A percentile compares a stretch with the other conserved stretches of the same genome.
These are phyloP conservation scores for Potentilla sterilis DNA, from an alignment of 306 rosid genomes.

Conservation along the genomic window DNA sequence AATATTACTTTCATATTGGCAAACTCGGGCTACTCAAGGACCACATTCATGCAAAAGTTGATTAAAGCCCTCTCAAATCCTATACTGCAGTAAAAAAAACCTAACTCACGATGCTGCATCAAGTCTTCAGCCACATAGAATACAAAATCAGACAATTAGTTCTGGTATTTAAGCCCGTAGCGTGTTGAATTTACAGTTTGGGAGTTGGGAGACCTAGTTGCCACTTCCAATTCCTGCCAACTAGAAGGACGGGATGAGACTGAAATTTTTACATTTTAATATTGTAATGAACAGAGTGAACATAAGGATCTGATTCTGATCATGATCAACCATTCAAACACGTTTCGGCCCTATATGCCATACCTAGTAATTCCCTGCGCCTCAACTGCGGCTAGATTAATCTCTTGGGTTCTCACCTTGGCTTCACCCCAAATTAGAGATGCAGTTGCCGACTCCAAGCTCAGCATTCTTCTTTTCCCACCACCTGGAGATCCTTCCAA, in stretches of 20 bases:
- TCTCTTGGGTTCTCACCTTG: slow-evolving; percentile 65
- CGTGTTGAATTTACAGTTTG: slow-evolving; percentile 52
- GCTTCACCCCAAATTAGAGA: slow-evolving; percentile 79
- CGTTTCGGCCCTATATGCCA: slow-evolving; percentile 54
- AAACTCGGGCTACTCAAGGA: background rate
- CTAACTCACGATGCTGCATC: background rate
- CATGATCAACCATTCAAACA: slow-evolving; percentile 27
- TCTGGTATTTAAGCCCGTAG: slow-evolving; percentile 28
- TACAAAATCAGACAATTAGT: slow-evolving; percentile 28
- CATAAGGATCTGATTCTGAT: slow-evolving; percentile 24
- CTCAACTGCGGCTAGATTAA: slow-evolving; percentile 55
- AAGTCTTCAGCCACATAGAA: background rate
- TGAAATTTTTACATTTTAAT: slow-evolving; percentile 22
- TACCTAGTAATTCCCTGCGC: slow-evolving; percentile 59
- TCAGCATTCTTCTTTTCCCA: slow-evolving; percentile 53
- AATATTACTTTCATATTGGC: background rate
- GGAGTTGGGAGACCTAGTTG: slow-evolving; percentile 39
- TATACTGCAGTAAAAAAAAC: background rate
- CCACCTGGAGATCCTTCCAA: slow-evolving; percentile 71
- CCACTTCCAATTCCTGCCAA: slow-evolving; percentile 37
- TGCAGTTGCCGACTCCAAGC: slow-evolving; percentile 55
- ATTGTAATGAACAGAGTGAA: slow-evolving; percentile 31
- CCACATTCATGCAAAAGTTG: background rate
- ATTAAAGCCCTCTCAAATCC: background rate
- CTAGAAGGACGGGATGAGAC: slow-evolving; percentile 28